Base-by-base conservation (phyloP, 164 flowering plant genomes). In the Dillenia suffruticosa region DNA sequence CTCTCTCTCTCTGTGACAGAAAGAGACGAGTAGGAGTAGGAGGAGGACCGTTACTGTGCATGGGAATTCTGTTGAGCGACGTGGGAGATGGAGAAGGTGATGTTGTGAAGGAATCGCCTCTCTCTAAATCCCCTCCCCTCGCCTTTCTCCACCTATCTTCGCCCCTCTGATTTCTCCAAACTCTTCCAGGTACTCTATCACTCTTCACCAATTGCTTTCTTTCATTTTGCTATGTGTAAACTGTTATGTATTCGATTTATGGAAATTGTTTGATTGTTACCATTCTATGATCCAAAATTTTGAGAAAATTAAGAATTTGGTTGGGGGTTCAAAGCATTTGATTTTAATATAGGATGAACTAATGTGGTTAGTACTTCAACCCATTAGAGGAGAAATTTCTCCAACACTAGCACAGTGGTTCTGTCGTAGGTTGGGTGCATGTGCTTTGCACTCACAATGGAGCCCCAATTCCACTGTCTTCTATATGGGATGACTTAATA, bases 21-120 rank as follows among this genome's bases (percentile, higher is more conserved):
- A 12, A 51, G 44, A 50, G 59, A 48, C 62, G 56, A 62, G 84
- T 86, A 92, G 83, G 83, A 73, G 97, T 94, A 54, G 76, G 83
- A 10, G 98, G 98, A 63, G 98, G 98, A 9, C 98, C 98, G 22
- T 68, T 92, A 59, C 77, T 92, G 57, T 78, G 86, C 76, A 84
- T 92, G 5, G 90, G 96, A 12, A 96, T 89, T 82, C 81, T 88
- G 56, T 75, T 89, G 1, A 78, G 81, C 68, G 96, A 92, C 60
- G 80, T 92, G 10, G 87, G 81, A 16, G 92, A 80, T 44, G 76
- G 64, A 9, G 70, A 72, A 3, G 70, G 46, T 22, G 63, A n/a
- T 22, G 66, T 17, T 5, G 70, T 63, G 12, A 56, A 46, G 2
- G 62, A 58, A 54, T 26, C 63, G 19, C 58, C 68, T 12, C n/a